These are phyloP conservation scores for Apiospora malaysiana DNA, from an alignment of 2,329 filamentous ascomycete genomes.

Conservation along the genomic window DNA sequence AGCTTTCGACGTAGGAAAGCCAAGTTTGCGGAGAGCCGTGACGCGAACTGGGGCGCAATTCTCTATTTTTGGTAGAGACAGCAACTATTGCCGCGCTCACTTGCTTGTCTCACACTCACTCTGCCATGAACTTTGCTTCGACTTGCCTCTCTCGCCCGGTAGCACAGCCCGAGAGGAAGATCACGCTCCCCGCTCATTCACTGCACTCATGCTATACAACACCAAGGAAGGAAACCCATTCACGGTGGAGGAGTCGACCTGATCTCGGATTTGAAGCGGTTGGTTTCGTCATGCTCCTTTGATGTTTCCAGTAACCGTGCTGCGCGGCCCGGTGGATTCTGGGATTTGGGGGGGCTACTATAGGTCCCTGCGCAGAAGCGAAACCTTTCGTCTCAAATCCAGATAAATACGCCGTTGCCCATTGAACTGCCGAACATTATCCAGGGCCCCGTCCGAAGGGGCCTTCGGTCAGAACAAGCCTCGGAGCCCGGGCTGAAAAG, in stretches of 20 bases:
- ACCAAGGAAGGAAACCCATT: background rate
- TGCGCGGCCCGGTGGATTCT: background rate
- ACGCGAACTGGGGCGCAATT: background rate
- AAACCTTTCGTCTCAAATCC: background rate
- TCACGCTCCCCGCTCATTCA: background rate
- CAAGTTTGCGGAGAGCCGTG: background rate
- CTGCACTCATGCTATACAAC: background rate
- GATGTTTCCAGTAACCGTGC: background rate
- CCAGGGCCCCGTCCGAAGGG: background rate
- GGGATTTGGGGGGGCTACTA: background rate
- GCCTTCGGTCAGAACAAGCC: constrained; percentile 2
- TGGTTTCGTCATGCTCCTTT: constrained; percentile 2
- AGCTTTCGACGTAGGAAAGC: background rate
- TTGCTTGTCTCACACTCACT: background rate
- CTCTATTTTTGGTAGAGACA: background rate
- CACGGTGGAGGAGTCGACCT: background rate
- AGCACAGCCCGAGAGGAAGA: background rate
- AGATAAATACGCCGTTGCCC: background rate
- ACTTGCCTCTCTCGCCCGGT: background rate
- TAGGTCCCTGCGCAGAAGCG: background rate
- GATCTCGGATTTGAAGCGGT: background rate
- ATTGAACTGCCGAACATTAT: constrained; percentile 12
- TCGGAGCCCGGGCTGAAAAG: background rate
- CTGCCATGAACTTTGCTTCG: background rate
- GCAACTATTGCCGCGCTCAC: constrained; percentile 12